phyloP scores from a whole-genome alignment of 371 early-diverging fungal species.

The Zopfochytrium polystomum region DNA sequence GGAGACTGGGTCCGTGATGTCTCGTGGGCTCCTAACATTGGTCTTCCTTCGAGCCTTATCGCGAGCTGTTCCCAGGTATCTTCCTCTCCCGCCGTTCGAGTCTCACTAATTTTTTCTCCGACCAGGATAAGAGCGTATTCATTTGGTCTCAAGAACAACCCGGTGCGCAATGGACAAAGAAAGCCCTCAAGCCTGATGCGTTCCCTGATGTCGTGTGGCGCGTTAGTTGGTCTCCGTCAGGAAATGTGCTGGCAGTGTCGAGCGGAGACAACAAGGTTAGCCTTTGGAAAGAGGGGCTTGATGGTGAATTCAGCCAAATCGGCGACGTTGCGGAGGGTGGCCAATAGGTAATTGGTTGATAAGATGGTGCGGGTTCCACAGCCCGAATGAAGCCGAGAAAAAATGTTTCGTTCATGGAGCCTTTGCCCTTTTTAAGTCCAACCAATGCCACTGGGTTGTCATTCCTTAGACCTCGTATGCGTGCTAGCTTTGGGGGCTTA shows the following conservation, averaged over 20 bases:
- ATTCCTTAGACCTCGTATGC: too few species aligned
- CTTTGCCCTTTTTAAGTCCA: too few species aligned
- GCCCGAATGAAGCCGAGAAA: too few species aligned
- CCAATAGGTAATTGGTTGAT: too few species aligned
- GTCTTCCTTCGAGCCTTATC: conserved; percentile 81
- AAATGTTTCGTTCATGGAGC: too few species aligned
- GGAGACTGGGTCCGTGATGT: conserved; percentile 98
- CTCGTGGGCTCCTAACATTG: conserved; percentile 93
- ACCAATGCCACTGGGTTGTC: too few species aligned
- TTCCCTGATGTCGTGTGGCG: conserved; percentile 97
- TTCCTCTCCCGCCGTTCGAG: conserved; percentile 12
- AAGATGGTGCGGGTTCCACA: too few species aligned
- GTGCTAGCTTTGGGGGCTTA: too few species aligned
- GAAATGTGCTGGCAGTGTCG: conserved; percentile 92
- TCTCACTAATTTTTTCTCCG: neutral
- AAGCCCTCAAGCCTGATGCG: conserved; percentile 65
- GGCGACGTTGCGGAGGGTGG: conserved; percentile 36
- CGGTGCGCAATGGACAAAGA: conserved; percentile 66
- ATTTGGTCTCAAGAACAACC: conserved; percentile 89
- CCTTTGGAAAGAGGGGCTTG: conserved; percentile 90
- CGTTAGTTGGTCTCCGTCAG: conserved; percentile 92
- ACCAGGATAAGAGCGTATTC: conserved; percentile 84
- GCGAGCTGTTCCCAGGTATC: conserved; percentile 88
- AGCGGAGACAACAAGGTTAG: conserved; percentile 95
- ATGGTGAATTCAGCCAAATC: conserved; percentile 68